Base-by-base conservation (phyloP, 1,284 basidiomycete species). In the Malassezia sympodialis region DNA sequence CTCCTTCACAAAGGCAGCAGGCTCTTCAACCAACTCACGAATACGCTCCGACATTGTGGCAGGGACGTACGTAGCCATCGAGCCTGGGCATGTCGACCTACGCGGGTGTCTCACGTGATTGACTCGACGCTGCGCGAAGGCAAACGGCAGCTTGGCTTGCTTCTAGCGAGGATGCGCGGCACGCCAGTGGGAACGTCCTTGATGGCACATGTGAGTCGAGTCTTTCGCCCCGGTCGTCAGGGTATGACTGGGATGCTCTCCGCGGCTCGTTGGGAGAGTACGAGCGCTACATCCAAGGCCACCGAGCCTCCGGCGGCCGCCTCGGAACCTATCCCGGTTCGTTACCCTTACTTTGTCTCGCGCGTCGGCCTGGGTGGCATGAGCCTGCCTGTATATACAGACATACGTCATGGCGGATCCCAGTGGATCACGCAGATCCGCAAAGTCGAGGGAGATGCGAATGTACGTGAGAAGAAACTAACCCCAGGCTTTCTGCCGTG, bases 1-100 rank as follows among this genome's bases (percentile, higher is more conserved):
- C 68, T 96, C 93, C 68, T 83, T 86, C 66, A 91, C 68, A 76
- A 96, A 96, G 72, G 89, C 83, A 76, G 90, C 87, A 50, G 91
- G 90, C 61, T 93, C 82, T 60, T 96, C 90, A 64, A 86, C 78
- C 77, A 96, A 83, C 73, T 96, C 93, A 75, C 83, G 85, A 66
- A 94, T 76, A 78, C 87, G 87, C 76, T 93, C 89, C 61, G 88
- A 87, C 87, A 90, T 90, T 24, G 19, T 49, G 23, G 46, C 46
- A 49, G 23, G 46, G 31, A 27, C 44, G 44, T 31, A 32, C 44
- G 28, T 32, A 19, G 19, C 37, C 37, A 39, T 39, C 37, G 37
- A 39, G 15, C 37, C 37, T 39, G 37, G 37, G 37, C 37, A 11
- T 19, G 19, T 39, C 37, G 17, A 19, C 37, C 6, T 39, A 19